Base-by-base conservation (phyloP, 164 flowering plant species). In the Kingdonia uniflora region DNA sequence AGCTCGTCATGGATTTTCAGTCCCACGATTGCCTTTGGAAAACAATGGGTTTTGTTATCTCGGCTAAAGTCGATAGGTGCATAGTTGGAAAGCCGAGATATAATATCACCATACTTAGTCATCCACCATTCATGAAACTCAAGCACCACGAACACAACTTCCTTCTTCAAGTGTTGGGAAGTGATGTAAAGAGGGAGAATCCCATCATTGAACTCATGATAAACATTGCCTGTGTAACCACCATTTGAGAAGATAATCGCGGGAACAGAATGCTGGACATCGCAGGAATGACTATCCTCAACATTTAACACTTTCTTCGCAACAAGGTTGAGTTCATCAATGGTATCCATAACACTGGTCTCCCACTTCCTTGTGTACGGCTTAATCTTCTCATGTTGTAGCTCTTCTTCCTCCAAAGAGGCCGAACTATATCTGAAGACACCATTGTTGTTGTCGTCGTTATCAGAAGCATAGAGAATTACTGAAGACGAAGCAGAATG, bases 321-420 rank as follows among this genome's bases (percentile, higher is more conserved):
- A 23, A 75, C 48, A 25, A 92, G 85, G 57, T 71, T 26, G 40
- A 87, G 44, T 58, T 92, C 84, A 39, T 71, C 80, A 54, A 92
- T 71, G n/a, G 81, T 79, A 55, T 74, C 65, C 95, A 85, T 92
- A 0, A 74, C 61, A 59, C 71, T 72, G 0, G 68, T 68, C 58
- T 92, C 98, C 98, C 98, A 92, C 76, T 92, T 92, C 40, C 98
- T 61, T 2, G 96, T 85, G 44, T 92, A 92, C 0, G 98, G 98
- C 52, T 66, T 85, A 54, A 92, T 78, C 70, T 72, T 84, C 66
- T 85, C 88, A 19, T 55, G 75, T 42, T 68, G 78, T 41, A 72
- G 21, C 45, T 57, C 74, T 38, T 57, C 71, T 11, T 29, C 35
- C 35, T 29, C 35, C 35, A 29, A 8, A 29, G 35, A 8, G 35